These are phyloP conservation scores for Blastobotrys apis DNA, from an alignment of 1,139 yeast genomes.

Conservation along the genomic window DNA sequence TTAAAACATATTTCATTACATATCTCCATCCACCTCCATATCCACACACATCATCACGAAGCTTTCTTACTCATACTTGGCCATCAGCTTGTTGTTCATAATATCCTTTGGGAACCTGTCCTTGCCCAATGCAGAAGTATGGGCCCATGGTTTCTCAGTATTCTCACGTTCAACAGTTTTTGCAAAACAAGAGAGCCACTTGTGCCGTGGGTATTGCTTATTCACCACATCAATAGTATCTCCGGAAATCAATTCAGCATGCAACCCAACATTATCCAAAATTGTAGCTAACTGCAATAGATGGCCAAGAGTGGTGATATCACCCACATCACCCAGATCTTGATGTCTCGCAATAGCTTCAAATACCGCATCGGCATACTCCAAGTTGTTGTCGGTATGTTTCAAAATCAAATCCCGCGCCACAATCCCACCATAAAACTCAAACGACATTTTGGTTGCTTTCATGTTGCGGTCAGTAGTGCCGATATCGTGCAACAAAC, in stretches of 20 bases:
- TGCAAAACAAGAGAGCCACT: conserved; percentile 24
- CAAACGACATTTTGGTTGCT: conserved; percentile 25
- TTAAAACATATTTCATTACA: no score
- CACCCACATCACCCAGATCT: conserved; percentile 22
- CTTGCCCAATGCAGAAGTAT: conserved; percentile 19
- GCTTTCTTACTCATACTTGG: not conserved
- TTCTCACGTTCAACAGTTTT: conserved; percentile 20
- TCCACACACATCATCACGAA: no score
- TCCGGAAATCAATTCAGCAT: conserved; percentile 17
- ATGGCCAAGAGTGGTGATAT: conserved; percentile 20
- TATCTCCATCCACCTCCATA: no score
- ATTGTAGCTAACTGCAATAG: conserved; percentile 24
- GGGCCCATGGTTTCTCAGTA: conserved; percentile 22
- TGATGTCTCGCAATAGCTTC: conserved; percentile 25
- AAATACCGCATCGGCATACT: conserved; percentile 23
- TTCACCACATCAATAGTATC: conserved; percentile 21
- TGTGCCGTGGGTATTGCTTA: conserved; percentile 18
- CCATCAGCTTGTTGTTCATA: conserved; percentile 19
- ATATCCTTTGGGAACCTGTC: conserved; percentile 18
- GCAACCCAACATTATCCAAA: conserved; percentile 22
- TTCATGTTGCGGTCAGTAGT: conserved; percentile 21
- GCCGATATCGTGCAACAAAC: conserved; percentile 24
- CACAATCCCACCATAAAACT: conserved; percentile 23
- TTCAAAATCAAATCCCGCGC: conserved; percentile 20
- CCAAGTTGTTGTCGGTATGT: conserved; percentile 15